Conservation (phyloP, 2,329 filamentous ascomycete genomes). For the Gaeumannomyces sp. region DNA sequence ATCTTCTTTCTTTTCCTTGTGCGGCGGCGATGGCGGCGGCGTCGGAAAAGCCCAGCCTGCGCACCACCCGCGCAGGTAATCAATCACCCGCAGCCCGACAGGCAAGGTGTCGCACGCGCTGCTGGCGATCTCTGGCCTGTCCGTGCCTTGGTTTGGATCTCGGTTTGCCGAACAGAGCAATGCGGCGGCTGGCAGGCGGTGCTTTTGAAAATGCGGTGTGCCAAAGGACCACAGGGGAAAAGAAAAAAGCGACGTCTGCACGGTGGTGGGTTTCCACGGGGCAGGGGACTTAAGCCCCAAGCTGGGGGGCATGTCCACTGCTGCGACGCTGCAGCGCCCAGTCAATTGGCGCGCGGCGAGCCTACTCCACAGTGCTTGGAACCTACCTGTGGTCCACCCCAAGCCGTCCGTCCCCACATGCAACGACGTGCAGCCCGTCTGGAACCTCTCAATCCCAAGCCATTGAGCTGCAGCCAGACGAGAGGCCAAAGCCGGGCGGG, state of each 20-base stretch:
- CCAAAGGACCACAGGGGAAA: neutral
- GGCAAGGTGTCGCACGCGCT: neutral
- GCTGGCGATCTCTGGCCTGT: neutral
- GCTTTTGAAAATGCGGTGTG: conserved; percentile 6
- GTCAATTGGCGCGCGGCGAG: neutral
- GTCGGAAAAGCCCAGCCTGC: neutral
- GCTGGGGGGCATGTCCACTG: neutral
- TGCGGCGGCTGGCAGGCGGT: neutral
- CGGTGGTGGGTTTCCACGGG: neutral
- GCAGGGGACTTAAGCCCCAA: neutral
- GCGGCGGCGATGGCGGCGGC: neutral
- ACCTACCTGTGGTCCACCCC: neutral
- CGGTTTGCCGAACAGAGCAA: conserved; percentile 1
- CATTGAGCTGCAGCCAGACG: too few relatives aligned
- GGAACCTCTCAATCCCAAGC: neutral
- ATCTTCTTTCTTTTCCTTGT: neutral
- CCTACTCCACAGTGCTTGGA: neutral
- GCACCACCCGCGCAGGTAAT: too few relatives aligned
- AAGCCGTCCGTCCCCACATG: neutral
- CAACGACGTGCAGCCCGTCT: neutral
- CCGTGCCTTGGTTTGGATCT: neutral
- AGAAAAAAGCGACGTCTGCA: neutral
- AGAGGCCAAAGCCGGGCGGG: too few relatives aligned
- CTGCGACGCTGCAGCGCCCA: neutral
- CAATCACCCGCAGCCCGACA: neutral